Evolutionary conservation across 371 early-diverging fungal species (phyloP), one percentile per base, ranked within the genome.

Genomic region (Synchytrium microbalum): DNA sequence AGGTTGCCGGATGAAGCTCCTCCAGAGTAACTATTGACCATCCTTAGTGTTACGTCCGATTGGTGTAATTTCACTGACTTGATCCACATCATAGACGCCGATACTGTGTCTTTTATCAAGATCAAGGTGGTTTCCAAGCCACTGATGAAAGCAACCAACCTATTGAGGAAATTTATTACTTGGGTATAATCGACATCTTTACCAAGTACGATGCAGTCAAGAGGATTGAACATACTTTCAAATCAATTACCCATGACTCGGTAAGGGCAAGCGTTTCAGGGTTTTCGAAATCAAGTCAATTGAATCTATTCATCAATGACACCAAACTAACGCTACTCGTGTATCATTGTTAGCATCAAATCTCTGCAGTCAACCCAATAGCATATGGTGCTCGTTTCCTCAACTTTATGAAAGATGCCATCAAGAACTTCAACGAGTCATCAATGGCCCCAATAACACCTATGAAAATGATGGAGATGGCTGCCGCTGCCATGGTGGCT

Each of bases 101-200:
- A 25, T 74, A 78, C 60, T 91, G 88, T 63, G 72, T 88, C 52
- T 95, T 95, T 72, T 92, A 93, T 66, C 81, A 84, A 24, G 95
- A 95, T 60, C 83, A 92, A 54, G 97, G 96, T 55, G 98, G 98
- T 1, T 87, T 89, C 64, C 74, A 77, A 33, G 84, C 94, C 13
- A 88, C 94, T 0, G 86, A 89, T 68, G 84, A 81, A 54, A 57
- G 72, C 28, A 82, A 92, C 73, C 69, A 78, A 31, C 77, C 82
- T 1, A 73, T 83, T 2, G 74, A 85, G 55, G 80, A 86, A 55
- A 76, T 96, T 3, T 96, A 96, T 77, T 95, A 89, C 69, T 68
- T 96, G 33, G 96, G 96, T 2, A 84, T 96, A 59, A 96, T 98
- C 60, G 98, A 98, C 68, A 95, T 96, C 53, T 79, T 98, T 60